phyloP scores from a whole-genome alignment of 2,329 filamentous ascomycete genomes.

The Penicillium sp. region DNA sequence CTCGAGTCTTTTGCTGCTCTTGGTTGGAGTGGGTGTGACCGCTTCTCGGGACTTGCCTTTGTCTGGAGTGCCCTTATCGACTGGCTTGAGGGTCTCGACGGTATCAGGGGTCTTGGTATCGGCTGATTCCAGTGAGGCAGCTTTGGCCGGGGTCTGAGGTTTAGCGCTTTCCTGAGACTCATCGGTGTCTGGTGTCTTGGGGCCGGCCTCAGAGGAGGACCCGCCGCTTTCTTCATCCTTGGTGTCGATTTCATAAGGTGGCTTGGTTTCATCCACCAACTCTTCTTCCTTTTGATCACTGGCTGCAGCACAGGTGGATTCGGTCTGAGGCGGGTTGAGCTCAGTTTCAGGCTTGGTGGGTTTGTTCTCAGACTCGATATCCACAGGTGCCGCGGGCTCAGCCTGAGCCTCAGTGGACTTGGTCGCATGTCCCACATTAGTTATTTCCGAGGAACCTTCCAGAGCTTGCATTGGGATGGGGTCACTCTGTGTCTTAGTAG shows the following conservation, averaged over 20 bases:
- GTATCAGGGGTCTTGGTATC: not conserved
- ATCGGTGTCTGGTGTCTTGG: slow-evolving; percentile 2
- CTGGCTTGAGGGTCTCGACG: not conserved
- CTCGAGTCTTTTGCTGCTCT: not conserved
- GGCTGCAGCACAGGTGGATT: not conserved
- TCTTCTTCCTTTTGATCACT: not conserved
- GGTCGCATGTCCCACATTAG: not conserved
- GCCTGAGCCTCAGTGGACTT: not conserved
- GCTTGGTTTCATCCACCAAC: not conserved
- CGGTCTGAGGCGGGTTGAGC: not conserved
- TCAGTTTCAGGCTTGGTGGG: not conserved
- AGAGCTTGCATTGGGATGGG: not conserved
- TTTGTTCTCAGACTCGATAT: not conserved
- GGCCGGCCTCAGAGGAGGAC: not conserved
- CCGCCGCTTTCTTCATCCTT: not conserved
- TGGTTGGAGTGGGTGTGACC: not conserved
- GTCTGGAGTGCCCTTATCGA: not conserved
- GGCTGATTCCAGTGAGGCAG: not conserved
- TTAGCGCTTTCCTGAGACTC: not conserved
- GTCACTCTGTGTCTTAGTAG: not conserved
- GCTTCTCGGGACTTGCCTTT: not conserved
- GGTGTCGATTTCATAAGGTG: not conserved
- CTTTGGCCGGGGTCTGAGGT: not conserved
- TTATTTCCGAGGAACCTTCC: not conserved
- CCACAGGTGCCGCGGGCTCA: not conserved